Base-by-base conservation (phyloP, 2,329 filamentous ascomycete species). In the Talaromyces marneffei region DNA sequence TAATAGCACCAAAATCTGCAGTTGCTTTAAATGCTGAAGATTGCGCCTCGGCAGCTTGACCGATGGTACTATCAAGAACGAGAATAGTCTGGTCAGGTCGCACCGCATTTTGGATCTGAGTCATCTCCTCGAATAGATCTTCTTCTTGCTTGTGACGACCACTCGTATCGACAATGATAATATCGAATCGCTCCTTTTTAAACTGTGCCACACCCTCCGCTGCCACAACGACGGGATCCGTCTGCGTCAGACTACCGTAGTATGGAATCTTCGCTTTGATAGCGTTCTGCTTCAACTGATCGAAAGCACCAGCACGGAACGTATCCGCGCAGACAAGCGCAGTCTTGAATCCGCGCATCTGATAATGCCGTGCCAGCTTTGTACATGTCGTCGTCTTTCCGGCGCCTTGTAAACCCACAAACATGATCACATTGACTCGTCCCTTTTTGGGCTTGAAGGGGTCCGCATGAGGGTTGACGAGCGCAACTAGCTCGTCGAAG, bases 241-340 rank as follows among this genome's bases (percentile, higher is more conserved):
- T 97, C 79, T 99, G 92, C 2, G 93, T 99, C 66, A 99, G 82
- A 61, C 91, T 96, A 70, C 94, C 94, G 74, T 95, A 99, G 83
- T 99, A 99, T 9, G 94, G 94, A 57, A 99, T 97, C 80, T 97
- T 97, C 56, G 94, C 94, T 77, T 97, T 99, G 35, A 92, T 97
- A 1, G 94, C 94, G 74, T 99, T 99, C 79, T 99, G 94, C 80
- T 97, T 97, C 75, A 99, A 77, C 79, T 99, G 94, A 73, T 99
- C 94, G 69, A 99, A 99, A 44, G 94, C 94, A 81, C 94, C 94
- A 35, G 94, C 94, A 79, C 94, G 90, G 82, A 99, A 99, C 27
- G 94, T 99, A 78, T 99, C 94, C 55, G 94, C 94, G 79, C 94
- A 99, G 35, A 99, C 94, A 60, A 99, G 80, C 67, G 93, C 96